Conservation (phyloP, 306 rosid species). For the Fragaria nilgerrensis region DNA sequence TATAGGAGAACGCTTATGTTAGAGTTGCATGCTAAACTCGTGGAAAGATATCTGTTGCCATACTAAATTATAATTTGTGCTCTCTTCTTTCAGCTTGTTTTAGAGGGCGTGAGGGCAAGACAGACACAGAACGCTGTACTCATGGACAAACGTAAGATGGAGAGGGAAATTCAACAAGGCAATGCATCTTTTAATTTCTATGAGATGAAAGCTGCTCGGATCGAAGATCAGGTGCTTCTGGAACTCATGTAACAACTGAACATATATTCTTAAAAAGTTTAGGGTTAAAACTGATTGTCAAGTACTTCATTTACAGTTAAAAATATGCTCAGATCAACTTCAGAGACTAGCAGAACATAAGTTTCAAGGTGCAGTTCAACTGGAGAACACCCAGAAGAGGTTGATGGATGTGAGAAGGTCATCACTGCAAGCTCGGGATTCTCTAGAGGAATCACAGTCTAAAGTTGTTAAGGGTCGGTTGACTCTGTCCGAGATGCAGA, state of each 20-base stretch:
- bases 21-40: not conserved
- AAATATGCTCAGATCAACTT: constrained; percentile 62
- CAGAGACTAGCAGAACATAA: constrained; percentile 58
- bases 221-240: constrained; percentile 78
- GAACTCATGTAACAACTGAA: constrained; percentile 8
- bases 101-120: constrained; percentile 77
- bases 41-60: not conserved
- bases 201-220: constrained; percentile 63
- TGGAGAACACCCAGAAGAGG: constrained; percentile 65
- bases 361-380: constrained; percentile 42
- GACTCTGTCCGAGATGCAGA: constrained; percentile 56
- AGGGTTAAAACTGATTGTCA: not conserved
- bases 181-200: constrained; percentile 59
- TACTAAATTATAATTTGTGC: constrained; percentile 1
- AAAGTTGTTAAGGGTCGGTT: constrained; percentile 50
- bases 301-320: constrained; percentile 59
- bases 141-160: constrained; percentile 57
- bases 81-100: constrained; percentile 64
- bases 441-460: constrained; percentile 60
- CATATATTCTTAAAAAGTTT: not conserved
- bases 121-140: constrained; percentile 61
- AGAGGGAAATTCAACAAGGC: constrained; percentile 69
- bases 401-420: constrained; percentile 56
- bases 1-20: too few relatives aligned
- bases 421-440: constrained; percentile 58